These are phyloP conservation scores for Coriaria nepalensis DNA, from an alignment of 306 rosid genomes.

Conservation along the genomic window DNA sequence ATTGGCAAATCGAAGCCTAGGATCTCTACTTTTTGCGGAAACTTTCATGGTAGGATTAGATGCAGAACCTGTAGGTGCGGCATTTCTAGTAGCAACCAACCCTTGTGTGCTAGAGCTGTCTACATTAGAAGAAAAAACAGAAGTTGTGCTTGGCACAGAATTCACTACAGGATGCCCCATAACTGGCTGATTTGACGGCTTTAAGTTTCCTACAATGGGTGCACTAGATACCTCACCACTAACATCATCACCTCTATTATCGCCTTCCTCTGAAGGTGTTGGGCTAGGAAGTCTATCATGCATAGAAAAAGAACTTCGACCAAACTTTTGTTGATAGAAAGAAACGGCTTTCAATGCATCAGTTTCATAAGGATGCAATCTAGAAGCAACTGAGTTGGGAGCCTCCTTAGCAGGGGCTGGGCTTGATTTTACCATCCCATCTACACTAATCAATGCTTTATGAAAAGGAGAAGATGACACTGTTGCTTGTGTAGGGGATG, in stretches of 20 bases:
- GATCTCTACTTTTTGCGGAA: conserved; percentile 75
- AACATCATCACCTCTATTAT: conserved; percentile 35
- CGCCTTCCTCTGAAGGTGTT: conserved; percentile 80
- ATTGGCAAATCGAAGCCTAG: conserved; percentile 69
- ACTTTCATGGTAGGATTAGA: conserved; percentile 32
- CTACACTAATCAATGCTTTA: conserved; percentile 26
- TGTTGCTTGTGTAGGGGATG: conserved; percentile 82
- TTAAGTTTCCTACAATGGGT: conserved; percentile 18
- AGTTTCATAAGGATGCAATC: conserved; percentile 56
- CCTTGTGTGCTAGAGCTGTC: conserved; percentile 34
- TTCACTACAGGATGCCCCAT: conserved; percentile 25
- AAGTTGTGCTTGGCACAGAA: neutral
- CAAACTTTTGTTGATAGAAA: conserved; percentile 83
- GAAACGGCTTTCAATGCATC: conserved; percentile 88
- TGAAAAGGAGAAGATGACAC: conserved; percentile 36
- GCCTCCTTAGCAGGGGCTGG: conserved; percentile 27
- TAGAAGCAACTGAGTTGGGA: conserved; percentile 26
- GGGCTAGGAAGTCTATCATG: conserved; percentile 90
- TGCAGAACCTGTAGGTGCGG: conserved; percentile 21
- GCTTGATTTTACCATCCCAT: conserved; percentile 24
- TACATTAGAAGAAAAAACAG: conserved; percentile 19
- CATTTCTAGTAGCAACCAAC: conserved; percentile 21
- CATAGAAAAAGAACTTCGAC: conserved; percentile 50
- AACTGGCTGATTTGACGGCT: conserved; percentile 20
- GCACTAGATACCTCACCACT: conserved; percentile 68